phyloP scores from a whole-genome alignment of 495 filamentous ascomycete genomes.

The Hypoxylon lenormandii region DNA sequence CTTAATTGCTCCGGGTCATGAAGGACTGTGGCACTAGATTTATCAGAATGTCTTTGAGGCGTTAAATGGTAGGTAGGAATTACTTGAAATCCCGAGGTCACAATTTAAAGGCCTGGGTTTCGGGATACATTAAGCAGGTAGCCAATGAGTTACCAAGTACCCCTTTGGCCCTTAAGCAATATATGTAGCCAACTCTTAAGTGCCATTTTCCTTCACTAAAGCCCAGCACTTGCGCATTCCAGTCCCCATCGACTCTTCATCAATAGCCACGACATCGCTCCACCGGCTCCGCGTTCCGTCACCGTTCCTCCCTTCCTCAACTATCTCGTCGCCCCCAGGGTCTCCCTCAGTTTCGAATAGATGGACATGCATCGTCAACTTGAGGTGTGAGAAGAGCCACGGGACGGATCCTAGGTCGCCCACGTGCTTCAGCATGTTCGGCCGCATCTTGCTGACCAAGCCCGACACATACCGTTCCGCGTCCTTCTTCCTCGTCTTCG shows the following conservation, averaged over 20 bases:
- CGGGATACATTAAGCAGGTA: no score
- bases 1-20: no score
- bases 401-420: slow-evolving; percentile 57
- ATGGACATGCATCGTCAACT: slow-evolving; percentile 62
- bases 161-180: no score
- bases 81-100: no score
- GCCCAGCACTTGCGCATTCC: slow-evolving; percentile 64
- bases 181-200: no score
- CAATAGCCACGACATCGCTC: slow-evolving; percentile 48
- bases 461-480: slow-evolving; percentile 45
- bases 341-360: slow-evolving; percentile 51
- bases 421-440: slow-evolving; percentile 35
- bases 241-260: slow-evolving; percentile 60
- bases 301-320: neutral
- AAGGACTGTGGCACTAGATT: no score
- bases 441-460: slow-evolving; percentile 13
- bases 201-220: slow-evolving; percentile 42
- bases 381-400: slow-evolving; percentile 63
- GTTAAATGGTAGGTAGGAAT: no score
- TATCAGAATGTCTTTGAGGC: no score
- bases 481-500: slow-evolving; percentile 39
- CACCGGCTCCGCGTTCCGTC: slow-evolving; percentile 42
- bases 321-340: slow-evolving; percentile 5
- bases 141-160: no score
- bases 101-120: no score